Evolutionary conservation across 2,329 filamentous ascomycete species (phyloP).

Genomic region (Epichloe bromicola): DNA sequence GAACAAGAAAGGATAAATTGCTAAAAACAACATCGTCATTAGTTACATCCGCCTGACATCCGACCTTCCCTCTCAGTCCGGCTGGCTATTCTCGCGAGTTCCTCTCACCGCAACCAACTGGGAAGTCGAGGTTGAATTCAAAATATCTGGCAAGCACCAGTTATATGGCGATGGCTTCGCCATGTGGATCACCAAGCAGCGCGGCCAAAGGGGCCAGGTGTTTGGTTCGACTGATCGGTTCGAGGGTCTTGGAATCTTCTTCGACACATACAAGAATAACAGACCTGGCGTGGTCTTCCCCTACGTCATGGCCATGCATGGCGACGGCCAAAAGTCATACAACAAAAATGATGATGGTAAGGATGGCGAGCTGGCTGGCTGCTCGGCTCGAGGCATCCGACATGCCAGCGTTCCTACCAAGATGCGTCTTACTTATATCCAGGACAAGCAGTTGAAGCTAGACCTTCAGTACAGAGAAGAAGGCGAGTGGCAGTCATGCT

Average conservation of each 20-base stretch:
- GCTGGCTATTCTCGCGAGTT: slow-evolving; percentile 88
- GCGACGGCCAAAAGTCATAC: slow-evolving; percentile 78
- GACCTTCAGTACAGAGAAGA: slow-evolving; percentile 92
- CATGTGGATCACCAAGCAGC: slow-evolving; percentile 95
- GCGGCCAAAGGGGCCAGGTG: slow-evolving; percentile 65
- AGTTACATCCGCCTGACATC: slow-evolving; percentile 89
- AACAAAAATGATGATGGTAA: slow-evolving; percentile 94
- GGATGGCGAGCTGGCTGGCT: slow-evolving; percentile 81
- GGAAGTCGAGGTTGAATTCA: slow-evolving; percentile 96
- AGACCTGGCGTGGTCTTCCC: slow-evolving; percentile 90
- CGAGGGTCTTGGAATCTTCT: slow-evolving; percentile 86
- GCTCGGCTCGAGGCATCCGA: slow-evolving; percentile 84
- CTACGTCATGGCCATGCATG: slow-evolving; percentile 97
- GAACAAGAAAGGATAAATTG: background rate
- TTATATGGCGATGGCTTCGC: slow-evolving; percentile 95
- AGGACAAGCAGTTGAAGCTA: slow-evolving; percentile 81
- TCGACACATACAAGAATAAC: slow-evolving; percentile 99
- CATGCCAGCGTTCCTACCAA: slow-evolving; percentile 70
- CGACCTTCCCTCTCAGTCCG: slow-evolving; percentile 78
- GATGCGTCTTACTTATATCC: slow-evolving; percentile 85
- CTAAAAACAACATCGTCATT: slow-evolving; percentile 5
- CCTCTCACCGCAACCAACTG: slow-evolving; percentile 96
- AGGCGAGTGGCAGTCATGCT: slow-evolving; percentile 80
- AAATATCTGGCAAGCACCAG: slow-evolving; percentile 76
- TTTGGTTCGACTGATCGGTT: slow-evolving; percentile 84